These are phyloP conservation scores for Polytrichum commune DNA, from an alignment of 225 moss, liverwort and hornwort species.

Conservation along the genomic window DNA sequence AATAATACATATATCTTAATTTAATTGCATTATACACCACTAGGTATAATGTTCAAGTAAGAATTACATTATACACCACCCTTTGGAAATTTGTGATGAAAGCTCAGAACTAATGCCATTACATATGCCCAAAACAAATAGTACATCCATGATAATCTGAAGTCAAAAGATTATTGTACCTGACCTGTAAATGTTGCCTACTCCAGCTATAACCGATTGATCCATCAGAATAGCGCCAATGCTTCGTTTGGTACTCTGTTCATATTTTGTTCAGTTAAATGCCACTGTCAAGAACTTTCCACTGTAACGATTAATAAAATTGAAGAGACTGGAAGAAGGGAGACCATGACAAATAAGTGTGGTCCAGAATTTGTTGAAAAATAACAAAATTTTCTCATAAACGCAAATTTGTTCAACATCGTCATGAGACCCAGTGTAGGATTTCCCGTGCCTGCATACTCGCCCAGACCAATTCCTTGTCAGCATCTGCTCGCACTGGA, in stretches of 20 bases:
- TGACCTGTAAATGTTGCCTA: slow-evolving; percentile 89
- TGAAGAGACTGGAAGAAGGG: not conserved
- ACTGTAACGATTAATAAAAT: too few relatives aligned
- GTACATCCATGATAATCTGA: not conserved
- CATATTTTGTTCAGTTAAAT: slow-evolving; percentile 22
- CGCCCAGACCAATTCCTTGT: slow-evolving; percentile 78
- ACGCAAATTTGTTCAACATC: too few relatives aligned
- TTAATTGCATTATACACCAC: too few relatives aligned
- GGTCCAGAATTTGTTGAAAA: too few relatives aligned
- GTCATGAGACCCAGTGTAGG: not conserved
- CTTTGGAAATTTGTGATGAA: not conserved
- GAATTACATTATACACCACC: too few relatives aligned
- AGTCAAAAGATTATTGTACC: slow-evolving; percentile 21
- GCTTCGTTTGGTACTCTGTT: slow-evolving; percentile 77
- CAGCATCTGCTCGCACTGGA: slow-evolving; percentile 79
- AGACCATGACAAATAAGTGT: not conserved
- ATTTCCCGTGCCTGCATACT: slow-evolving; percentile 66
- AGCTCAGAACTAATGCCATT: not conserved
- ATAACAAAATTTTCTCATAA: too few relatives aligned
- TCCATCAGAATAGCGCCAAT: slow-evolving; percentile 92
- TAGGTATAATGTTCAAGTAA: too few relatives aligned
- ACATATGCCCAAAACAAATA: not conserved
- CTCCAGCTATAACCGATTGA: slow-evolving; percentile 83
- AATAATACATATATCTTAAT: too few relatives aligned
- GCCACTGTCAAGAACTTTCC: slow-evolving; percentile 3